phyloP scores from a whole-genome alignment of 1,284 basidiomycete species.

The Quambalaria eucalypti region DNA sequence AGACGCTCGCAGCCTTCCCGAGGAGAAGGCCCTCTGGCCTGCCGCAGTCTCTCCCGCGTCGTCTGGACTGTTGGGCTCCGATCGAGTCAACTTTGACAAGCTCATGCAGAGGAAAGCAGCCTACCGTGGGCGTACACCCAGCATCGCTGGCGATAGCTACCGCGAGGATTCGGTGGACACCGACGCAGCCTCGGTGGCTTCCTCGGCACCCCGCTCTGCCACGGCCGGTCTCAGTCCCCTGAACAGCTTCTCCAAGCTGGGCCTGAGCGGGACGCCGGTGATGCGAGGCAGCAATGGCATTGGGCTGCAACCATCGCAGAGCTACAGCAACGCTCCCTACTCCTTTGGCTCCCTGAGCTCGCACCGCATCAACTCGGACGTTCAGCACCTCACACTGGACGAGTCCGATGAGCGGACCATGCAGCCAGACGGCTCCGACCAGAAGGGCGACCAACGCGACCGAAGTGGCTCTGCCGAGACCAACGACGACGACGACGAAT shows the following conservation, averaged over 20 bases:
- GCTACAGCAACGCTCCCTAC: conserved; percentile 1
- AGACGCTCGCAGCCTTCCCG: conserved; percentile 68
- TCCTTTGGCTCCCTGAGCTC: background rate
- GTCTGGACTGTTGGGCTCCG: conserved; percentile 49
- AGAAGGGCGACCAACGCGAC: conserved; percentile 9
- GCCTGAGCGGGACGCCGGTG: conserved; percentile 4
- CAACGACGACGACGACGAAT: conserved; percentile 37
- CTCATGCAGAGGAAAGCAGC: conserved; percentile 37
- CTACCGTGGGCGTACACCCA: background rate
- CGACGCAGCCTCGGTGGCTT: background rate
- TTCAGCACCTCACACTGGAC: conserved; percentile 13
- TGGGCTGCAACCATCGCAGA: no score
- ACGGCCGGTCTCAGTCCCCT: conserved; percentile 18
- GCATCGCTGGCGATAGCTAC: background rate
- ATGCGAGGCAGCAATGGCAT: conserved; percentile 1
- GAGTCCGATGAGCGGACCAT: conserved; percentile 8
- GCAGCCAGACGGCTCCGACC: conserved; percentile 2
- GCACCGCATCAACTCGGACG: conserved; percentile 7
- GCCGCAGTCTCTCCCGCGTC: conserved; percentile 51
- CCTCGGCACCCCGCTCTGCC: background rate
- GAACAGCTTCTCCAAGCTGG: conserved; percentile 8
- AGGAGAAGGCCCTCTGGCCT: conserved; percentile 71
- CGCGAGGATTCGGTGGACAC: background rate
- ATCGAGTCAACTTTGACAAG: conserved; percentile 46
- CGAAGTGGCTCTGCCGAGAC: conserved; percentile 25